phyloP scores from a whole-genome alignment of 2,329 filamentous ascomycete genomes.

The Aspergillus caelatus region DNA sequence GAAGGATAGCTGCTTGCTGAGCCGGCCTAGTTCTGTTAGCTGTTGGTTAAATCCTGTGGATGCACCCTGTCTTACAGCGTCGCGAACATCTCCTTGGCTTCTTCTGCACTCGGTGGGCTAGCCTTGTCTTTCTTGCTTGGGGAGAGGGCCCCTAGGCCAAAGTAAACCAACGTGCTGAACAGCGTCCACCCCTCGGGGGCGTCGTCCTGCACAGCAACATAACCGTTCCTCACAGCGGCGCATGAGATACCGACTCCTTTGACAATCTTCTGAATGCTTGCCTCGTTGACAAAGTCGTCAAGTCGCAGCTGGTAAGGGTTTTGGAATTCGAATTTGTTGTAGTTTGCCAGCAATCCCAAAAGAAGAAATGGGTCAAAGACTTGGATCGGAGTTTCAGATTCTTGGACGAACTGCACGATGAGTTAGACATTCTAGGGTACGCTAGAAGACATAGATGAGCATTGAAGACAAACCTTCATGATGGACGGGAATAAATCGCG shows the following conservation, averaged over 20 bases:
- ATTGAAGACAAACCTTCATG: slow-evolving; percentile 72
- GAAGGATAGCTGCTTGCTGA: slow-evolving; percentile 74
- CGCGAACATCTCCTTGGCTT: slow-evolving; percentile 78
- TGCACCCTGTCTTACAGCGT: slow-evolving; percentile 59
- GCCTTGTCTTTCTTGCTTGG: slow-evolving; percentile 65
- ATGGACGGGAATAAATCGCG: slow-evolving; percentile 90
- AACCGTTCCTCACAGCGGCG: slow-evolving; percentile 68
- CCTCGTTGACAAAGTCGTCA: slow-evolving; percentile 93
- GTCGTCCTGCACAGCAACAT: slow-evolving; percentile 86
- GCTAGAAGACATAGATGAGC: not conserved
- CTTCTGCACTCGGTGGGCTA: slow-evolving; percentile 71
- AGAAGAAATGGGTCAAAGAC: slow-evolving; percentile 78
- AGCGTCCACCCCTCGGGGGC: slow-evolving; percentile 87
- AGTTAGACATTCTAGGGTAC: not conserved
- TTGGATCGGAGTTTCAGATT: slow-evolving; percentile 66
- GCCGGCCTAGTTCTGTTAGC: slow-evolving; percentile 64
- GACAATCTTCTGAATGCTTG: slow-evolving; percentile 80
- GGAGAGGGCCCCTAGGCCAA: slow-evolving; percentile 78
- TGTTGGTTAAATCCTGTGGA: slow-evolving; percentile 15
- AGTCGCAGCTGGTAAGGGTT: slow-evolving; percentile 92
- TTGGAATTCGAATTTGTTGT: slow-evolving; percentile 99
- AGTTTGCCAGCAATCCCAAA: slow-evolving; percentile 86
- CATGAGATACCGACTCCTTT: slow-evolving; percentile 75
- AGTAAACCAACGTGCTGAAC: slow-evolving; percentile 76
- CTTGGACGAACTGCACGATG: slow-evolving; percentile 72